These are phyloP conservation scores for Irpex sp. DNA, from an alignment of 1,284 basidiomycete species.

Conservation along the genomic window DNA sequence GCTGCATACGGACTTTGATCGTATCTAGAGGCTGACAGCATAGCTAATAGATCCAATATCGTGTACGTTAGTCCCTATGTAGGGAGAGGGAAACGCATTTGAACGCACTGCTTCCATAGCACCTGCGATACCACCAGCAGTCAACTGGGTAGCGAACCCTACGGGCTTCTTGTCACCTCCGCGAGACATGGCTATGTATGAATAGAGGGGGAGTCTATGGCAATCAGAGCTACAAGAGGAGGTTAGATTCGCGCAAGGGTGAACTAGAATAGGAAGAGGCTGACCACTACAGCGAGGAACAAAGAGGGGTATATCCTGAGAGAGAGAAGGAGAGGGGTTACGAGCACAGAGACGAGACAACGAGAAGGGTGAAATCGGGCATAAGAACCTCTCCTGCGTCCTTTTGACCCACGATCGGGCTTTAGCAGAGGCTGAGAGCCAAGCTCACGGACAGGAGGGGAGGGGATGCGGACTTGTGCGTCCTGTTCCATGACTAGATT, in stretches of 20 bases:
- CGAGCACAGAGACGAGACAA: not conserved
- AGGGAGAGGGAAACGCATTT: not conserved
- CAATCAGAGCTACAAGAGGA: not conserved
- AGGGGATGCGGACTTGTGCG: not conserved
- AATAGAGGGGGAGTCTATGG: not conserved
- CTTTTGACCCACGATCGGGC: not conserved
- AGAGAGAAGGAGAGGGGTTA: not conserved
- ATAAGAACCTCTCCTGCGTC: not conserved
- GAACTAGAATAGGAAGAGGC: not conserved
- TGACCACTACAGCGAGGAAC: not conserved
- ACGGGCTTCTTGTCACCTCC: slow-evolving; percentile 66
- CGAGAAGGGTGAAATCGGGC: not conserved
- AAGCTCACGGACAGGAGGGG: not conserved
- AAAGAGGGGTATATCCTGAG: not conserved
- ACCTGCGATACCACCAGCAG: slow-evolving; percentile 89
- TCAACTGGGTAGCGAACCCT: slow-evolving; percentile 86
- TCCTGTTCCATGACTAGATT: too few species aligned
- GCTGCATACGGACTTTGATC: slow-evolving; percentile 99
- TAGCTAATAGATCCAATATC: slow-evolving; percentile 50
- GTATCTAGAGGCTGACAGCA: slow-evolving; percentile 89
- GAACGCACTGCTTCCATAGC: slow-evolving; percentile 83
- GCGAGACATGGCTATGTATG: slow-evolving; percentile 51
- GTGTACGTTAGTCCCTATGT: too few species aligned
- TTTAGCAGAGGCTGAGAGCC: slow-evolving; percentile 1
- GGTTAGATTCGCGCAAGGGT: not conserved